phyloP scores from a whole-genome alignment of 2,329 filamentous ascomycete species.

The Curvularia eragrostidis region DNA sequence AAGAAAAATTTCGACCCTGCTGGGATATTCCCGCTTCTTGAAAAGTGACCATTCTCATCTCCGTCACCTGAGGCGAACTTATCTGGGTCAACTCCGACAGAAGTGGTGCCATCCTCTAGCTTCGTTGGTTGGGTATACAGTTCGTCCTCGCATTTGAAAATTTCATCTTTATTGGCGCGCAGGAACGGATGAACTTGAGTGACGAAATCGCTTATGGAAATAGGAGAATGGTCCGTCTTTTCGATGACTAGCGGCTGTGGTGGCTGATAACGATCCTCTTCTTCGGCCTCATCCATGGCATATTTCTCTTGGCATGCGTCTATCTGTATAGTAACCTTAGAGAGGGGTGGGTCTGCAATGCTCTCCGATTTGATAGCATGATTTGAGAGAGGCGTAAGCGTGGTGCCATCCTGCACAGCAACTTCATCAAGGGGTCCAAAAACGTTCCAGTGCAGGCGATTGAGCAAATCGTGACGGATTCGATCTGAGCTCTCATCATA shows the following conservation, averaged over 20 bases:
- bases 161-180: background rate
- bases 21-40: background rate
- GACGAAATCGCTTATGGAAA: slow-evolving; percentile 17
- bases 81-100: background rate
- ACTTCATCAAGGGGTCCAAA: slow-evolving; percentile 4
- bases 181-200: slow-evolving; percentile 3
- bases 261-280: slow-evolving; percentile 3
- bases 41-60: background rate
- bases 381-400: background rate
- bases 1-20: background rate
- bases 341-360: background rate
- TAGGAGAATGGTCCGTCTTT: slow-evolving; percentile 2
- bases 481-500: background rate
- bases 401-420: background rate
- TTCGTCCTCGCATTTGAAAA: background rate
- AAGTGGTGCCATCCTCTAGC: background rate
- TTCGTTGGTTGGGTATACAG: background rate
- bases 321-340: background rate
- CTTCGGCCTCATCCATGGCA: background rate
- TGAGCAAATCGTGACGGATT: slow-evolving; percentile 11
- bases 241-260: slow-evolving; percentile 12
- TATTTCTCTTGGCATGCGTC: background rate
- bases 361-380: background rate
- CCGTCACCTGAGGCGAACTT: background rate
- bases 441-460: slow-evolving; percentile 19